phyloP scores from a whole-genome alignment of 2,329 filamentous ascomycete species.

The Aspergillus glaucus region DNA sequence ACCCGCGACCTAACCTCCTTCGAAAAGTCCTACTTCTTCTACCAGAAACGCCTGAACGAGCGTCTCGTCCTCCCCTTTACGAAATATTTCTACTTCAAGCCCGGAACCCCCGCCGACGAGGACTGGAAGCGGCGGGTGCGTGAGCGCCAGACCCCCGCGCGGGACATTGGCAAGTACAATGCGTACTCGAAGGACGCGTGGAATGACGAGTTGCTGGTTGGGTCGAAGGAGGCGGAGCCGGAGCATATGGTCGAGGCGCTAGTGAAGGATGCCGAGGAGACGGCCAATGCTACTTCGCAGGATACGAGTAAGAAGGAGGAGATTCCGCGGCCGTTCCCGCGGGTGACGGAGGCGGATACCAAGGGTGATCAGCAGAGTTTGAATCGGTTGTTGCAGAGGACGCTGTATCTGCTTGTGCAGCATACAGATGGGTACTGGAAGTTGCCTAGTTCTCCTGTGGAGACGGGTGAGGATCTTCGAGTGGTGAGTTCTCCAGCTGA shows the following conservation, averaged over 20 bases:
- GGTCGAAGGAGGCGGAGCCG: conserved; percentile 60
- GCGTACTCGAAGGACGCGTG: conserved; percentile 68
- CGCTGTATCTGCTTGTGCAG: conserved; percentile 82
- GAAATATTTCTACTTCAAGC: conserved; percentile 91
- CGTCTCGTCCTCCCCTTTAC: conserved; percentile 81
- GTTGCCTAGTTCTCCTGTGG: conserved; percentile 69
- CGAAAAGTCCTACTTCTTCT: conserved; percentile 90
- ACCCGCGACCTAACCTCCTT: conserved; percentile 80
- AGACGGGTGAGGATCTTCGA: conserved; percentile 69
- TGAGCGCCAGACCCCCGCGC: conserved; percentile 68
- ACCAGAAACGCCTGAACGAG: conserved; percentile 95
- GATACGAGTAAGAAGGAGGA: conserved; percentile 51
- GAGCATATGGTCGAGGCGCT: conserved; percentile 62
- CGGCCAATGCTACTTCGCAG: conserved; percentile 33
- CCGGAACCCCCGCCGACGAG: conserved; percentile 71
- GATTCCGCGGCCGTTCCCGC: conserved; percentile 63
- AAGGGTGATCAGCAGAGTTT: conserved; percentile 69
- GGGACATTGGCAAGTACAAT: conserved; percentile 80
- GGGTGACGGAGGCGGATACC: conserved; percentile 71
- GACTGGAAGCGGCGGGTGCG: conserved; percentile 86
- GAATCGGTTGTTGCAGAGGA: conserved; percentile 71
- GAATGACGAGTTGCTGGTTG: conserved; percentile 85
- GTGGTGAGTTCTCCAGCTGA: conserved; percentile 55
- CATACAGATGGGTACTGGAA: conserved; percentile 64
- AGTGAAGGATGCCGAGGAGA: conserved; percentile 64